A percentile compares a stretch with the other conserved stretches of the same genome.
Evolutionary conservation across 257 asterid species (phyloP).

Genomic region (Solanum paucissectum): DNA sequence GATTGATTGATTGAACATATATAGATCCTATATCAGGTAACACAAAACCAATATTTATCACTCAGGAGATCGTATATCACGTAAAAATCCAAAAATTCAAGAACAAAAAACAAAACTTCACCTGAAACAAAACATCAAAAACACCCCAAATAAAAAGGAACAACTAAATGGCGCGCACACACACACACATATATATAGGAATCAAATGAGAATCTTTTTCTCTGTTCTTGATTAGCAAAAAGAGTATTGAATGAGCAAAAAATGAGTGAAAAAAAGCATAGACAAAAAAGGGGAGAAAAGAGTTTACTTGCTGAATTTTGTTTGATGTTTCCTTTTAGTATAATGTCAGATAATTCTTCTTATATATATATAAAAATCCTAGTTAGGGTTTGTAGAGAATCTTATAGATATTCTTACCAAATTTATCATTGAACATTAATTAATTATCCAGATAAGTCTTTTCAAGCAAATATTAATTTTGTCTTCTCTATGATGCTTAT

Average conservation of each 20-base stretch:
- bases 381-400: neutral
- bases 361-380: neutral
- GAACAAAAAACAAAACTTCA: neutral
- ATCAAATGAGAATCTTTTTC: neutral
- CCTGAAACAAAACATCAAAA: neutral
- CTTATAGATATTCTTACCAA: neutral
- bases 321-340: neutral
- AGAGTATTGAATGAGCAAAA: too few species aligned
- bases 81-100: neutral
- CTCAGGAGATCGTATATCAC: neutral
- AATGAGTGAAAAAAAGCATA: neutral
- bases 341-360: neutral
- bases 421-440: neutral
- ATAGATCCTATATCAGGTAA: neutral
- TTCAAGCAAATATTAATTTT: too few species aligned
- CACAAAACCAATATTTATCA: neutral
- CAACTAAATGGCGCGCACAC: fast-evolving
- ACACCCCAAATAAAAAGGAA: neutral
- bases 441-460: too few species aligned
- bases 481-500: too few species aligned
- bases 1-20: neutral
- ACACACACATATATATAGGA: neutral
- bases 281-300: neutral
- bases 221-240: too few species aligned
- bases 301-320: neutral